Base-by-base conservation (phyloP, 768 basidiomycete species). In the Mycena sanguinolenta region DNA sequence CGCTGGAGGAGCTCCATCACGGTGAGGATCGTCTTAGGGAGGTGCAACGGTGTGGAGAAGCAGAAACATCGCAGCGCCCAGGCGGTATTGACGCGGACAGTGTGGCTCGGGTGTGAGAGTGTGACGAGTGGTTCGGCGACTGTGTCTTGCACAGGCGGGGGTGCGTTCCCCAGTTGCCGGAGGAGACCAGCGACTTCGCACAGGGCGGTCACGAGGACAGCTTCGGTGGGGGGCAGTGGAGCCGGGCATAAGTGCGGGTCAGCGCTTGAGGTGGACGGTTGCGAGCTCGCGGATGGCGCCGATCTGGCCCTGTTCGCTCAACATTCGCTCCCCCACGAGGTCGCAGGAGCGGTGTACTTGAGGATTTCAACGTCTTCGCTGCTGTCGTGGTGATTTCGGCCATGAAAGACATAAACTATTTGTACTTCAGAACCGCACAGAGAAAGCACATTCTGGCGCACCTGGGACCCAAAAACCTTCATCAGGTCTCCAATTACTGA, bases 291-390 rank as follows among this genome's bases (percentile, higher is more conserved):
- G 91, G 38, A 98, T 94, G 2, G 97, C 97, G 30, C 85, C 84
- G 54, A 99, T 97, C 80, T 99, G 97, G 0, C 93, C 97, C 77
- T 96, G 95, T 76, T 99, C 98, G 69, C 93, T 94, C 72, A 99
- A 81, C 87, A 98, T 92, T 69, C 97, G 84, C 2, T 93, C 2
- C n/a, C 95, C 95, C 52, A 99, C 90, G 30, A 98, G 86, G 74
- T 98, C 97, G 90, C 32, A 98, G 86, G 25, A 97, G 85, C 60
- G 65, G 10, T 55, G 63, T 74, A 34, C 32, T 10, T 34, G 32
- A 10, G 32, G 32, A 34, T 70, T 88, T 92, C 73, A 88, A 86
- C 0, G 91, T 88, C 78, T 91, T 95, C 50, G 94, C 79, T 0
- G 91, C 84, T 0, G 90, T 83, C 2, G 85, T 82, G 23, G 89